phyloP scores from a whole-genome alignment of 139 green algal species.

The Auxenochlorella protothecoides region DNA sequence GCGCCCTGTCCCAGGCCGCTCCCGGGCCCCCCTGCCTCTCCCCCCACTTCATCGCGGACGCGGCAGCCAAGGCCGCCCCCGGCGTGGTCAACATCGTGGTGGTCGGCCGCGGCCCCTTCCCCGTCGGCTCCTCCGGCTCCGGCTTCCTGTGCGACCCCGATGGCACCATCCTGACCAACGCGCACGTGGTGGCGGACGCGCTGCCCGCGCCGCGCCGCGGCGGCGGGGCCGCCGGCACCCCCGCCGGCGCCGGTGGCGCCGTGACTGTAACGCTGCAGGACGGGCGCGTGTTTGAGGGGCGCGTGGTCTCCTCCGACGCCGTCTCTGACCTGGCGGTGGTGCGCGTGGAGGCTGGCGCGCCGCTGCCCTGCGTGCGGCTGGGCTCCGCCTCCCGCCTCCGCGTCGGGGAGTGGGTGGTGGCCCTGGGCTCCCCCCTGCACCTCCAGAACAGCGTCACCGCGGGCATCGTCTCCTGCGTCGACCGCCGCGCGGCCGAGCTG shows the following conservation, averaged over 20 bases:
- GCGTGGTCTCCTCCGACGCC: conserved; percentile 46
- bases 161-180: conserved; percentile 70
- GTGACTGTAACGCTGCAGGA: conserved; percentile 61
- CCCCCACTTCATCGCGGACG: conserved; percentile 49
- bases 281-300: conserved; percentile 57
- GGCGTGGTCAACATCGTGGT: conserved; percentile 44
- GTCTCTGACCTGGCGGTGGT: conserved; percentile 60
- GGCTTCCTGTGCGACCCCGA: conserved; percentile 50
- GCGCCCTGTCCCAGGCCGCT: too few species aligned
- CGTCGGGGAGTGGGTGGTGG: conserved; percentile 67
- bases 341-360: conserved; percentile 27
- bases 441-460: conserved; percentile 64
- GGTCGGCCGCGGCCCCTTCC: not conserved
- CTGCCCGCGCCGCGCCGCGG: conserved; percentile 3
- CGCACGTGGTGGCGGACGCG: conserved; percentile 55
- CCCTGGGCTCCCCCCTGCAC: conserved; percentile 60
- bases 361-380: conserved; percentile 39
- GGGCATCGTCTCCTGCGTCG: conserved; percentile 44
- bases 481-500: conserved; percentile 59
- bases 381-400: conserved; percentile 35
- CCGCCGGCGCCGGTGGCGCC: not conserved
- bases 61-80: conserved; percentile 43
- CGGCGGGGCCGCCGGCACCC: conserved; percentile 5
- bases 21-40: conserved; percentile 2
- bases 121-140: conserved; percentile 27